phyloP scores from a whole-genome alignment of 257 asterid genomes.

The Gentiana dahurica region DNA sequence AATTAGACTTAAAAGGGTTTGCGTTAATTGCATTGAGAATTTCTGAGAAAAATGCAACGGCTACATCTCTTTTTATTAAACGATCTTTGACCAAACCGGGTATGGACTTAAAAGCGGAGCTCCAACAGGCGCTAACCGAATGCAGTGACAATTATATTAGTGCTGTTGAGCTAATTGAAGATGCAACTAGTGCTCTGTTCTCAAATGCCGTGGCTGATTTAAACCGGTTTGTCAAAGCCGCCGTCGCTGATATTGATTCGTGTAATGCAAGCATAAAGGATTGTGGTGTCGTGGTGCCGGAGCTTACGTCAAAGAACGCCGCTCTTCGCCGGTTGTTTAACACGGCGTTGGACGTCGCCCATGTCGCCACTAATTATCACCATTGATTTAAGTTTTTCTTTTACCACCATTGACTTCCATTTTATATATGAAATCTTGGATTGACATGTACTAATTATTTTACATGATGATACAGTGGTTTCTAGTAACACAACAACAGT shows the following conservation, averaged over 20 bases:
- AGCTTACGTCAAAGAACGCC: constrained; percentile 5
- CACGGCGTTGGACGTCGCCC: constrained; percentile 10
- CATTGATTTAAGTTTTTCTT: too few relatives aligned
- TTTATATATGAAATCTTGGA: too few relatives aligned
- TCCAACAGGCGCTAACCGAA: constrained; percentile 25
- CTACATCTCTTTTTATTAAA: constrained; percentile 10
- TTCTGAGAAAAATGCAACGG: constrained; percentile 11
- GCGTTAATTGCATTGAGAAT: constrained; percentile 16
- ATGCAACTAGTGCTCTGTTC: constrained; percentile 18
- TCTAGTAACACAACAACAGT: too few relatives aligned
- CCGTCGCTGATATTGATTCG: constrained; percentile 12
- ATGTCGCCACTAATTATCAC: constrained; percentile 3
- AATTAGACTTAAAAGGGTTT: constrained; percentile 12
- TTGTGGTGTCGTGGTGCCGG: neutral
- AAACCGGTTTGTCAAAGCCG: constrained; percentile 22
- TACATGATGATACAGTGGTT: too few relatives aligned
- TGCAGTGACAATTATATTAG: constrained; percentile 42
- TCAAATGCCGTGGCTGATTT: constrained; percentile 20
- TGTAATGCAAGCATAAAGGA: constrained; percentile 23
- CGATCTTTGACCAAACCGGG: neutral
- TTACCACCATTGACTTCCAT: too few relatives aligned
- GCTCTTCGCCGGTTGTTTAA: constrained; percentile 7
- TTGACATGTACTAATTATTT: too few relatives aligned
- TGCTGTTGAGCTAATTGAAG: constrained; percentile 49
- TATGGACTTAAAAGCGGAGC: neutral